These are phyloP conservation scores for Tolypocladium ophioglossoides DNA, from an alignment of 2,329 filamentous ascomycete species.

Conservation along the genomic window DNA sequence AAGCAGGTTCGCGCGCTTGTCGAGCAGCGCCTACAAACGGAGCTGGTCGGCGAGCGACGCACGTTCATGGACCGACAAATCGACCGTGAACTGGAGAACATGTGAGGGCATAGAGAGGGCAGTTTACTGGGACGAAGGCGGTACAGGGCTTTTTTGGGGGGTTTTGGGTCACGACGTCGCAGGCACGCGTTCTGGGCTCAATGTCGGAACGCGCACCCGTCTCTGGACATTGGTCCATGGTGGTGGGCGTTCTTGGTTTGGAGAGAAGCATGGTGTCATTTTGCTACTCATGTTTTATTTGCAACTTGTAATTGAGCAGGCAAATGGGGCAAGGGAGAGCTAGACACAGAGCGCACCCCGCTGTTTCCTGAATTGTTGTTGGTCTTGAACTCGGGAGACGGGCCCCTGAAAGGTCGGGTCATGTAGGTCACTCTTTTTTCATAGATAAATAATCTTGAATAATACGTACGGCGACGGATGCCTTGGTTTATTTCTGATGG, in stretches of 20 bases:
- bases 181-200: not conserved
- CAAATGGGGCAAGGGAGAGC: not conserved
- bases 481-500: not conserved
- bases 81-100: constrained; percentile 84
- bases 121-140: not conserved
- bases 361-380: not conserved
- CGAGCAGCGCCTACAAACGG: constrained; percentile 86
- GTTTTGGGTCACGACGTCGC: not conserved
- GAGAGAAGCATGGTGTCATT: not conserved
- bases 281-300: not conserved
- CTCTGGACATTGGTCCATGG: not conserved
- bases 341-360: not conserved
- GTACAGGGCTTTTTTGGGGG: not conserved
- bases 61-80: constrained; percentile 89
- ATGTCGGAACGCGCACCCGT: not conserved
- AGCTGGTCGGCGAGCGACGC: constrained; percentile 74
- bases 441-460: not conserved
- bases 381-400: not conserved
- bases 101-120: constrained; percentile 45
- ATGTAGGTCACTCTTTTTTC: not conserved
- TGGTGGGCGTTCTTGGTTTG: not conserved
- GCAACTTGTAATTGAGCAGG: not conserved
- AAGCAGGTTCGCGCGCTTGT: constrained; percentile 89
- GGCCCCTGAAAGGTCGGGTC: not conserved
- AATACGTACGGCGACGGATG: not conserved